phyloP scores from a whole-genome alignment of 2,329 filamentous ascomycete species.

The Colletotrichum sidae region DNA sequence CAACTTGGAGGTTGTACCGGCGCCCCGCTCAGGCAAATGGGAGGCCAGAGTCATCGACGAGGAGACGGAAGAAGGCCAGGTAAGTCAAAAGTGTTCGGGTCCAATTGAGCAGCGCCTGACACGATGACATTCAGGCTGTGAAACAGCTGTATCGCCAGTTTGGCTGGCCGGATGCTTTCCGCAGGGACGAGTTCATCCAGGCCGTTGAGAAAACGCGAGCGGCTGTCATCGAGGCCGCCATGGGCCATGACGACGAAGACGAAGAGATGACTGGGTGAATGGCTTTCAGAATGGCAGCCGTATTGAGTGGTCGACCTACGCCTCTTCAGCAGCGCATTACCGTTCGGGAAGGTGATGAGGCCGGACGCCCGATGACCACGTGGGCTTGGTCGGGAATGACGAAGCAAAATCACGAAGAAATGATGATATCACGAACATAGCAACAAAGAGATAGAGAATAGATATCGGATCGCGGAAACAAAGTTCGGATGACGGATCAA shows the following conservation, averaged over 20 bases:
- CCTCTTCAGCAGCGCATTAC: too few species aligned
- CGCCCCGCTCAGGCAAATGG: slow-evolving; percentile 32
- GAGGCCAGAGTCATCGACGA: slow-evolving; percentile 31
- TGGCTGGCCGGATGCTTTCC: slow-evolving; percentile 32
- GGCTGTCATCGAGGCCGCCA: slow-evolving; percentile 19
- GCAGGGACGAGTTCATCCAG: slow-evolving; percentile 30
- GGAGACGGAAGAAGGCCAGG: slow-evolving; percentile 32
- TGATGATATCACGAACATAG: neutral
- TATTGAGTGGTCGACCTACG: too few species aligned
- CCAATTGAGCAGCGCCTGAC: neutral
- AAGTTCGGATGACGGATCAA: slow-evolving; percentile 13
- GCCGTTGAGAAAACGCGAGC: slow-evolving; percentile 28
- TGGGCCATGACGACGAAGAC: slow-evolving; percentile 30
- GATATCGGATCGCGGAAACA: slow-evolving; percentile 29
- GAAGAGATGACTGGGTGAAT: slow-evolving; percentile 28
- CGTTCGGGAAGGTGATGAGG: too few species aligned
- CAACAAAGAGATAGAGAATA: slow-evolving; percentile 2
- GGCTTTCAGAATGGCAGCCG: too few species aligned
- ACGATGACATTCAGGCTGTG: neutral
- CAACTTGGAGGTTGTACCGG: slow-evolving; percentile 33
- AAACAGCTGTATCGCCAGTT: slow-evolving; percentile 21
- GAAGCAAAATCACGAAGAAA: neutral
- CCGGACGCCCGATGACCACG: too few species aligned
- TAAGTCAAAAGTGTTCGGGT: slow-evolving; percentile 1
- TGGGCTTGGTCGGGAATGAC: neutral